Conservation (phyloP, 345 rosid genomes). For the Hypericum perforatum region DNA sequence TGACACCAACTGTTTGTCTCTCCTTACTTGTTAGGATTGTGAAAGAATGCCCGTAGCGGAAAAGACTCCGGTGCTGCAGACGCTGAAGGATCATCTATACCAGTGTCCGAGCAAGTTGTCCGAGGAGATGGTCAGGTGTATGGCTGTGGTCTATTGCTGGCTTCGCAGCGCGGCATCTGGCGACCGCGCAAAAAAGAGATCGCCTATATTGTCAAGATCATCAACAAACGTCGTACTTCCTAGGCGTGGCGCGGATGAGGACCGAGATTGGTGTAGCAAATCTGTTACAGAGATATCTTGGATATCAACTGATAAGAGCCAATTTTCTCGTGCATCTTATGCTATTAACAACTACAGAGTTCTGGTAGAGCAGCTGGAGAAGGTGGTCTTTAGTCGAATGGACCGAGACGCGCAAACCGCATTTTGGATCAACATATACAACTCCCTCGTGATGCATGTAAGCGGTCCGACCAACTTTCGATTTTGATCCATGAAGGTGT, state of each 20-base stretch:
- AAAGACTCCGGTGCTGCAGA: constrained; percentile 30
- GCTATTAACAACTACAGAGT: constrained; percentile 74
- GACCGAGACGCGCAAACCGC: constrained; percentile 49
- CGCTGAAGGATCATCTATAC: constrained; percentile 67
- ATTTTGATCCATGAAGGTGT: constrained; percentile 1
- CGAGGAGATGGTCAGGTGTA: constrained; percentile 83
- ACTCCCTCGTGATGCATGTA: constrained; percentile 95
- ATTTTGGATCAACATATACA: constrained; percentile 89
- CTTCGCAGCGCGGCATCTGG: constrained; percentile 40
- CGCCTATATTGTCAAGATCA: constrained; percentile 52
- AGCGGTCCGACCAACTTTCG: constrained; percentile 9
- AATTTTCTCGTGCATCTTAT: constrained; percentile 56
- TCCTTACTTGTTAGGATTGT: constrained; percentile 23
- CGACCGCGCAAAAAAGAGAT: constrained; percentile 30
- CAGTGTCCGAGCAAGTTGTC: constrained; percentile 87
- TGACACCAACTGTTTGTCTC: background rate
- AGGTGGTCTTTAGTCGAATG: constrained; percentile 48
- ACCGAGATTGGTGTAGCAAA: constrained; percentile 55
- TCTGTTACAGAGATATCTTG: constrained; percentile 64
- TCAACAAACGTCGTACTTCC: constrained; percentile 59
- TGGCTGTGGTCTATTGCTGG: constrained; percentile 84
- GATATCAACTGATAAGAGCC: constrained; percentile 57
- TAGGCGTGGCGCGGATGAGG: constrained; percentile 31
- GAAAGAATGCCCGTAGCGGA: constrained; percentile 22
- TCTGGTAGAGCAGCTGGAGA: constrained; percentile 83